phyloP scores from a whole-genome alignment of 202 grass and related monocot species.

The Bolboschoenoplectus hybrid region DNA sequence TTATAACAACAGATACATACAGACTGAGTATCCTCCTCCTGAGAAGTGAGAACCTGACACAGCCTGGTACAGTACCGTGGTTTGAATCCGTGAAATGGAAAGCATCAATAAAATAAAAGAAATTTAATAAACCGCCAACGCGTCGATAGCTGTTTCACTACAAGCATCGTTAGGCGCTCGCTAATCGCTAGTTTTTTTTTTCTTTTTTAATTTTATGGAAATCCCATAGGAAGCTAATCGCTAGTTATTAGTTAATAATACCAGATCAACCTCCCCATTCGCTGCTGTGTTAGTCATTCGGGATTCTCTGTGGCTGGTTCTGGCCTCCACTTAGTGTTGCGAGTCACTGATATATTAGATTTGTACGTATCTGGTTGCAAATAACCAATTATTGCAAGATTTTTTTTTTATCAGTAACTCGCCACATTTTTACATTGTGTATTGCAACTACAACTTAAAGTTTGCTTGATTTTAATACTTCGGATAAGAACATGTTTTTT shows the following conservation, averaged over 20 bases:
- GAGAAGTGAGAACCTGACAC: not conserved
- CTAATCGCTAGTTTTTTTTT: no score
- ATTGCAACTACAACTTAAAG: not conserved
- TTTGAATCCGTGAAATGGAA: conserved; percentile 24
- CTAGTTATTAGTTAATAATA: not conserved
- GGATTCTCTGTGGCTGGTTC: not conserved
- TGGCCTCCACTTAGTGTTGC: not conserved
- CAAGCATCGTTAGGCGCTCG: not conserved
- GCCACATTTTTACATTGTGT: no score
- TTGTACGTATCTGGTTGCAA: not conserved
- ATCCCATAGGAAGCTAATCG: no score
- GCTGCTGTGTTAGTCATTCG: not conserved
- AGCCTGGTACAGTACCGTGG: not conserved
- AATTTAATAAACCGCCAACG: conserved; percentile 14
- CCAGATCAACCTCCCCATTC: not conserved
- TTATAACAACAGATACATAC: no score
- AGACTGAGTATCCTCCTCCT: not conserved
- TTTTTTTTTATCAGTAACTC: no score
- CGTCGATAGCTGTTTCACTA: conserved; percentile 24
- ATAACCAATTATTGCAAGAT: no score
- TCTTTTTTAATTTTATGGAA: no score
- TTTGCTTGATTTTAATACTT: not conserved
- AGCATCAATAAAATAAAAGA: not conserved
- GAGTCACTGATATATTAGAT: not conserved
- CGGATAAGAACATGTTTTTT: not conserved